Evolutionary conservation across 495 filamentous ascomycete species (phyloP).

Genomic region (Neurospora tetrasperma): DNA sequence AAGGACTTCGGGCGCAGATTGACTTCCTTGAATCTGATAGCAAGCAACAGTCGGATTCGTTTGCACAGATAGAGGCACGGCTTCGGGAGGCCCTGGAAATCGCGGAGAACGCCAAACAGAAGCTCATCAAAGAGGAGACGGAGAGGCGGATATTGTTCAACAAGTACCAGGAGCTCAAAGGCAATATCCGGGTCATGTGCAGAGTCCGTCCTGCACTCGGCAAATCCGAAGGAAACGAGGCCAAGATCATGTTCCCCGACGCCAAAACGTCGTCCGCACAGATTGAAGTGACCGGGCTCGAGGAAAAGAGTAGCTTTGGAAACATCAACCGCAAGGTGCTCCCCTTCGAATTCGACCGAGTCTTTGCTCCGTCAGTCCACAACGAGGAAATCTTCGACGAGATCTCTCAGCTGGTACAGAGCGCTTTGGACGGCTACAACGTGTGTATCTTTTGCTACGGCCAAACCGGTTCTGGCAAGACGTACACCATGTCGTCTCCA

Average conservation of each 20-base stretch:
- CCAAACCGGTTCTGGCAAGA: constrained; percentile 95
- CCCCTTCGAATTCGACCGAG: constrained; percentile 85
- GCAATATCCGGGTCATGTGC: constrained; percentile 97
- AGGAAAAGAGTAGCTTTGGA: constrained; percentile 77
- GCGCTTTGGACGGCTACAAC: constrained; percentile 93
- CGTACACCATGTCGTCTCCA: constrained; percentile 83
- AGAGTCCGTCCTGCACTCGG: constrained; percentile 75
- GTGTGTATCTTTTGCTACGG: constrained; percentile 99
- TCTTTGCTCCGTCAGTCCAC: constrained; percentile 66
- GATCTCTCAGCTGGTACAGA: constrained; percentile 94
- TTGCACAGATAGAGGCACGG: constrained; percentile 61
- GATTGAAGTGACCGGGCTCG: constrained; percentile 70
- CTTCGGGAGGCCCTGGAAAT: constrained; percentile 66
- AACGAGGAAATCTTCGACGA: constrained; percentile 92
- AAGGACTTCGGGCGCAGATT: constrained; percentile 65
- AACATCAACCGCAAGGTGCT: constrained; percentile 62
- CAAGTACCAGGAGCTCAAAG: constrained; percentile 96
- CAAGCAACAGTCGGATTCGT: constrained; percentile 73
- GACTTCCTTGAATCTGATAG: constrained; percentile 82
- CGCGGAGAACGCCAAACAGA: constrained; percentile 62
- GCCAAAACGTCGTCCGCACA: constrained; percentile 65
- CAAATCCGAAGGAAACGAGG: constrained; percentile 45
- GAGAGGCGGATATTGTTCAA: constrained; percentile 89
- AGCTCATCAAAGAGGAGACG: constrained; percentile 84
- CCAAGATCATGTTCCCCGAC: constrained; percentile 71